Base-by-base conservation (phyloP, 108 stramenopile species). In the Fragilaria radians region DNA sequence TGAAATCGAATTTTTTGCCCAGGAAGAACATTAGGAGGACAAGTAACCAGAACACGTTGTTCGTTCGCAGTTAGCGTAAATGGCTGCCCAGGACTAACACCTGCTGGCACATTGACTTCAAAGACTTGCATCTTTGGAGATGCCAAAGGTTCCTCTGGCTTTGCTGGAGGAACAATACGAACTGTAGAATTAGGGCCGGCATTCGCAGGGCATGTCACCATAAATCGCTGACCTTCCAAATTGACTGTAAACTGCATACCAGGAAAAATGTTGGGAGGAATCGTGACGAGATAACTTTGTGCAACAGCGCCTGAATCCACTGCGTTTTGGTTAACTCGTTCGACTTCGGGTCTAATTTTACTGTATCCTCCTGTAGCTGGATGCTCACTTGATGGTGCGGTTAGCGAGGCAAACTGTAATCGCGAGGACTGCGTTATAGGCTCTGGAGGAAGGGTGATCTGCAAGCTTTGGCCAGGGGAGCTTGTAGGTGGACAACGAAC, bases 1-100 rank as follows among this genome's bases (percentile, higher is more conserved):
- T 91, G 75, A 56, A 96, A 96, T 52, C 95, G 71, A 30, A 96
- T 87, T 64, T 77, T 88, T 63, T 85, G 88, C 22, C 95, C 95
- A 0, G 95, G 88, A 5, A 69, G 60, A 3, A 85, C 91, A 55
- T 90, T 94, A 17, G 81, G 72, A 0, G 95, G 95, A 67, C 95
- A 96, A 0, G 90, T 94, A 3, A 96, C 92, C 51, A 96, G 63
- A 0, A 96, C 95, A 0, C 95, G 74, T 68, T 92, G 91, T 24
- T 88, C 91, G 67, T 83, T 79, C 14, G 95, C 95, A 57, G 94
- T 63, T 27, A 96, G 62, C 21, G 86, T 81, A 62, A 96, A 96
- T 1, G 92, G 85, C 63, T 92, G 89, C 31, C 82, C 79, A 7
- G 92, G 86, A 7, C 56, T 56, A 0, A 96, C 92, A 22, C 92